Conservation (phyloP, 768 basidiomycete genomes). For the Suillus subaureus region DNA sequence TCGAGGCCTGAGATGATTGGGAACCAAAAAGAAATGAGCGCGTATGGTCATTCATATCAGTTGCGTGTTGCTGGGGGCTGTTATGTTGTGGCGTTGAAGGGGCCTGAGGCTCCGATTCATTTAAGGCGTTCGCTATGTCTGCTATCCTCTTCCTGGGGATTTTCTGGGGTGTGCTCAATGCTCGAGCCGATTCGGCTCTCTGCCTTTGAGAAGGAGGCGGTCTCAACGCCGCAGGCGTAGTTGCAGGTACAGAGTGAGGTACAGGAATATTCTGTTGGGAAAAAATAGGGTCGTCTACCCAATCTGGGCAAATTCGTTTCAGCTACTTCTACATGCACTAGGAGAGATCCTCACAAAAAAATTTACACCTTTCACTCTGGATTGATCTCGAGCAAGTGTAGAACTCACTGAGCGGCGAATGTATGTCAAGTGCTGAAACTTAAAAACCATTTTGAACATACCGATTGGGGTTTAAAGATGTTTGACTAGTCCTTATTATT, state of each 20-base stretch:
- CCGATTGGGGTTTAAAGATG: slow-evolving; percentile 37
- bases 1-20: slow-evolving; percentile 26
- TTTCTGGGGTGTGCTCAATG: neutral
- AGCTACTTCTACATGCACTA: slow-evolving; percentile 9
- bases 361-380: slow-evolving; percentile 21
- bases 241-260: neutral
- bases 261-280: neutral
- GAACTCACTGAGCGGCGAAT: slow-evolving; percentile 32
- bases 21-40: neutral
- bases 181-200: neutral
- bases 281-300: slow-evolving; percentile 32
- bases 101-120: too few species aligned
- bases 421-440: neutral
- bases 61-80: slow-evolving; percentile 13
- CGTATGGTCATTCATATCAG: neutral
- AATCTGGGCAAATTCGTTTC: slow-evolving; percentile 24
- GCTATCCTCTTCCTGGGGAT: slow-evolving; percentile 6
- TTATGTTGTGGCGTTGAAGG: neutral
- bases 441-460: slow-evolving; percentile 21
- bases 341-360: slow-evolving; percentile 37
- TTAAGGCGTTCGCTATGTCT: neutral
- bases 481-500: slow-evolving; percentile 31
- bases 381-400: slow-evolving; percentile 36
- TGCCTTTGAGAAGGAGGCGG: slow-evolving; percentile 5
- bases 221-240: neutral